Percentiles rank a stretch among this genome's conserved stretches.
phyloP scores from a whole-genome alignment of 2,329 filamentous ascomycete genomes.

The Blastomyces gilchristii region DNA sequence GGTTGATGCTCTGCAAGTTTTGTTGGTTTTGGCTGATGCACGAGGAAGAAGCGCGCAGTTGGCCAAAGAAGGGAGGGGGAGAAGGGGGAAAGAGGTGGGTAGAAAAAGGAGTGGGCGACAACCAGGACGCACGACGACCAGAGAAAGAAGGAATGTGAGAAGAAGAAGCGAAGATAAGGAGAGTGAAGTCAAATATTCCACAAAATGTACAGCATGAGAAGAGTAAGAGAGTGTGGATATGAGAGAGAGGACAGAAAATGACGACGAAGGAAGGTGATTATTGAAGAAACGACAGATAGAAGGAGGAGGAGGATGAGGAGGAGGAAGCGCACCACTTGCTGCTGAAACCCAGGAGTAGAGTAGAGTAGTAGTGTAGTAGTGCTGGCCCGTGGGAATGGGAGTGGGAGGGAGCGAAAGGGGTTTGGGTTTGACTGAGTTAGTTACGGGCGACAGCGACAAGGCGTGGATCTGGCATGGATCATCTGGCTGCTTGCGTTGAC shows the following conservation, averaged over 20 bases:
- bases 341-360: neutral
- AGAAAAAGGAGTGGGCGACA: constrained; percentile 24
- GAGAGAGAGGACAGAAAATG: constrained; percentile 9
- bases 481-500: too few relatives aligned
- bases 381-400: too few relatives aligned
- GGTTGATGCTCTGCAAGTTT: neutral
- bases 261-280: neutral
- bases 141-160: constrained; percentile 9
- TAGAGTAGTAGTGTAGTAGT: too few relatives aligned
- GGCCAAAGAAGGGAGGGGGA: neutral
- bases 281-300: too few relatives aligned
- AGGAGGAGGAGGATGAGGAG: too few relatives aligned
- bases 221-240: constrained; percentile 16
- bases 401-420: too few relatives aligned
- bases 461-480: too few relatives aligned
- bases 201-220: constrained; percentile 14
- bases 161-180: constrained; percentile 15
- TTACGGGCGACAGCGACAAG: too few relatives aligned
- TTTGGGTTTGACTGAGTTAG: too few relatives aligned
- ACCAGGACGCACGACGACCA: constrained; percentile 28
- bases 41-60: neutral
- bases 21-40: constrained; percentile 2
- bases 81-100: neutral
- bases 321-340: neutral
- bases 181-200: constrained; percentile 24